Conservation (phyloP, 371 early-diverging fungal genomes). For the Rhizopus stolonifer region DNA sequence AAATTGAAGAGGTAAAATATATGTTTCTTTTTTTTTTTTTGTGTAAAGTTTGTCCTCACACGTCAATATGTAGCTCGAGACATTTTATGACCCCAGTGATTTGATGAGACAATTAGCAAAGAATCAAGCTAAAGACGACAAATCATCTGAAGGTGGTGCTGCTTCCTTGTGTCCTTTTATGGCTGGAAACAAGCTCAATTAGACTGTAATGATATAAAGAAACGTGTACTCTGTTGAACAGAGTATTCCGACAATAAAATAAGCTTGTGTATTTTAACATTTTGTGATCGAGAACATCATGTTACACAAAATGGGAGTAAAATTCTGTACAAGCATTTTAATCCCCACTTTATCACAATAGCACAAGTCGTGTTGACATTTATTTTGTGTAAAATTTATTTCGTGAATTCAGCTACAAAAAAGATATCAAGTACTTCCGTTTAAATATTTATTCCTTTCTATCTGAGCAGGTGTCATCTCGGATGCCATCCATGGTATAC, state of each 20-base stretch:
- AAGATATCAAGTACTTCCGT: slow-evolving; percentile 2
- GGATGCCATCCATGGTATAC: slow-evolving; percentile 22
- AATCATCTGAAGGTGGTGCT: not conserved
- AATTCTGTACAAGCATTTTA: not conserved
- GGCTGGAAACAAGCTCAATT: not conserved
- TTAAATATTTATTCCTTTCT: slow-evolving; percentile 30
- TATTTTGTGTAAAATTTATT: too few species aligned
- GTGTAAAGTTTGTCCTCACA: not conserved
- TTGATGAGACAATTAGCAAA: slow-evolving; percentile 51
- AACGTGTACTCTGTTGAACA: not conserved
- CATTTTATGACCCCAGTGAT: slow-evolving; percentile 50
- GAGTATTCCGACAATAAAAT: not conserved
- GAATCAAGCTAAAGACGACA: slow-evolving; percentile 15
- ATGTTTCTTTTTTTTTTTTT: not conserved
- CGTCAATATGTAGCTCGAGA: slow-evolving; percentile 31
- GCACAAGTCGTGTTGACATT: too few species aligned
- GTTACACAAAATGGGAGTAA: not conserved
- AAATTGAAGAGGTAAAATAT: slow-evolving; percentile 38
- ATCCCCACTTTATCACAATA: too few species aligned
- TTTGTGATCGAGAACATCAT: not conserved
- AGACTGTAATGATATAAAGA: not conserved
- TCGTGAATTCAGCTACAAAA: not conserved
- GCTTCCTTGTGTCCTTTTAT: not conserved
- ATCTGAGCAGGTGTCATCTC: slow-evolving; percentile 30
- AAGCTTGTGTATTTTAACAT: too few species aligned